These are phyloP conservation scores for Mycena capillaripes DNA, from an alignment of 768 basidiomycete species.

Conservation along the genomic window DNA sequence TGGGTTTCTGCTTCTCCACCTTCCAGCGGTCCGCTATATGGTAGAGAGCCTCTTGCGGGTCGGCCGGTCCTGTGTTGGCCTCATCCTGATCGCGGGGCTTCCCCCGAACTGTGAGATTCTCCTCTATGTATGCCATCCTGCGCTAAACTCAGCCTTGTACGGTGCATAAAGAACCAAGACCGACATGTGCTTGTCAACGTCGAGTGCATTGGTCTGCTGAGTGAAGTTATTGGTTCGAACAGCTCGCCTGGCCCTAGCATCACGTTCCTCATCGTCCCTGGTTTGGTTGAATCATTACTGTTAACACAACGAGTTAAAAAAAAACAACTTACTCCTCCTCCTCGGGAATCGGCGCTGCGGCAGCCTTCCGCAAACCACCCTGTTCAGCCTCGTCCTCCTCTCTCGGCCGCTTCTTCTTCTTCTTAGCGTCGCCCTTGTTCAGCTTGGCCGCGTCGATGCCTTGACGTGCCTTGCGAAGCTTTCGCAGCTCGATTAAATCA, in stretches of 20 bases:
- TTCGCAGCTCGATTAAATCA: constrained; percentile 82
- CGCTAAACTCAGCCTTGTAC: not conserved
- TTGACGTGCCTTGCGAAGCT: constrained; percentile 76
- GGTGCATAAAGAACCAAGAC: constrained; percentile 44
- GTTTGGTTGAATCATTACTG: not conserved
- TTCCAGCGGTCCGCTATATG: constrained; percentile 79
- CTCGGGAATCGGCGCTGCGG: constrained; percentile 53
- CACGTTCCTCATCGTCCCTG: constrained; percentile 76
- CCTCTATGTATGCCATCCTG: constrained; percentile 99
- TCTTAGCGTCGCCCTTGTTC: constrained; percentile 85
- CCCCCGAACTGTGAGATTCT: constrained; percentile 86
- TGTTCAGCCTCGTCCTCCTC: constrained; percentile 63
- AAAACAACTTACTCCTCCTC: constrained; percentile 71
- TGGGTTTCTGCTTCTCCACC: constrained; percentile 66
- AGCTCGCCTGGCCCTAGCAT: constrained; percentile 78
- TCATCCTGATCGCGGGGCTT: constrained; percentile 65
- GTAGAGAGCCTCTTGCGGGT: constrained; percentile 87
- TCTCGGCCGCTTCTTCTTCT: constrained; percentile 70
- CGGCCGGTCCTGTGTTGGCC: constrained; percentile 59
- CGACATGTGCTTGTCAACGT: constrained; percentile 98
- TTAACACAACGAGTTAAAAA: not conserved
- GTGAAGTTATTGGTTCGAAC: constrained; percentile 95
- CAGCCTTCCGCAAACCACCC: constrained; percentile 70
- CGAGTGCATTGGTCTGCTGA: constrained; percentile 94
- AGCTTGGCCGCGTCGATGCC: constrained; percentile 92